Conservation (phyloP, 805 yeast species). For the Candida methanosorbosa region DNA sequence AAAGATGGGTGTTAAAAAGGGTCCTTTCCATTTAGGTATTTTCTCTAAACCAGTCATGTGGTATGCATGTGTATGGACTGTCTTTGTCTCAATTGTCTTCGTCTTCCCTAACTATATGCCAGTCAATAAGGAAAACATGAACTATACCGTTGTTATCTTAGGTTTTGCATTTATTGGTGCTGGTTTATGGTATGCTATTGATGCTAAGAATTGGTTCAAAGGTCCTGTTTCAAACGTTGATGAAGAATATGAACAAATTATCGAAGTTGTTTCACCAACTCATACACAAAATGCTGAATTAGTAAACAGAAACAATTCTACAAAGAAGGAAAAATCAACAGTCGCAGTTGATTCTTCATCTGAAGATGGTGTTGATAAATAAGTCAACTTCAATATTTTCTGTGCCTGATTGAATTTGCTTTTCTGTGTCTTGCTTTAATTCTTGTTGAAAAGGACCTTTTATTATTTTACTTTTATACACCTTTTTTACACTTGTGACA, state of each 20-base stretch:
- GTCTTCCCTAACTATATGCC: conserved; percentile 43
- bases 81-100: conserved; percentile 36
- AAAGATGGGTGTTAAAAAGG: conserved; percentile 35
- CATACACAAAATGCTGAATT: too few relatives aligned
- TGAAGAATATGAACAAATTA: conserved; percentile 17
- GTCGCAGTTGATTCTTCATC: too few relatives aligned
- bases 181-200: conserved; percentile 36
- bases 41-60: conserved; percentile 32
- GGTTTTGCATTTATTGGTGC: conserved; percentile 29
- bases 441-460: too few relatives aligned
- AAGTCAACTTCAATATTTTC: too few relatives aligned
- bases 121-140: conserved; percentile 38
- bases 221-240: conserved; percentile 47
- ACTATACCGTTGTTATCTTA: conserved; percentile 44
- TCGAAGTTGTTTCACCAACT: conserved; percentile 10
- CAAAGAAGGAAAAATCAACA: too few relatives aligned
- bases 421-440: too few relatives aligned
- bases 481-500: too few relatives aligned
- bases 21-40: conserved; percentile 39
- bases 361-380: too few relatives aligned
- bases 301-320: too few relatives aligned
- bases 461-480: too few relatives aligned
- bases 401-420: too few relatives aligned
- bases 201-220: conserved; percentile 45
- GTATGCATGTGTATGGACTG: conserved; percentile 35